A percentile compares a stretch with the other conserved stretches of the same genome.
Conservation (phyloP, 352 stramenopile genomes). For the Pythium apleroticum region DNA sequence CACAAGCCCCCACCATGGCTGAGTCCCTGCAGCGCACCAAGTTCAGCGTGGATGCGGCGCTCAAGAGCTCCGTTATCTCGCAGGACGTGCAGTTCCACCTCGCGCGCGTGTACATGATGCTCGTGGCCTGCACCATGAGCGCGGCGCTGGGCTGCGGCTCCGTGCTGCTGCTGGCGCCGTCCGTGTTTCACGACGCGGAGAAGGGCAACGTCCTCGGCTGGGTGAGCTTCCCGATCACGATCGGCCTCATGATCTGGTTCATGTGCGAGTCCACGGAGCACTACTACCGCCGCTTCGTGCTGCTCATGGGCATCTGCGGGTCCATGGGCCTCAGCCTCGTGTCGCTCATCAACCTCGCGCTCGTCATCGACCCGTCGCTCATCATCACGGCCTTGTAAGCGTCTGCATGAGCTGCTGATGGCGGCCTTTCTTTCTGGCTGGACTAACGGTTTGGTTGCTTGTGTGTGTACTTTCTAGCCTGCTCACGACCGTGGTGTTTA, state of each 20-base stretch:
- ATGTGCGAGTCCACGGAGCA: conserved; percentile 49
- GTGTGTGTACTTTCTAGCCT: conserved; percentile 23
- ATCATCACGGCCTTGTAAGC: conserved; percentile 71
- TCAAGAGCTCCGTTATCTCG: conserved; percentile 8
- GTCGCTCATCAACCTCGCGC: conserved; percentile 59
- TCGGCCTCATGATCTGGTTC: conserved; percentile 55
- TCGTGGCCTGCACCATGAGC: conserved; percentile 48
- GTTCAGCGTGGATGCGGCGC: too few species aligned
- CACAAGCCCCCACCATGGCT: too few species aligned
- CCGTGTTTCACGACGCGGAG: conserved; percentile 25
- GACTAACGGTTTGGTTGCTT: neutral
- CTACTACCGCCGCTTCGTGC: conserved; percentile 46
- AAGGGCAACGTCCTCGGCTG: conserved; percentile 35
- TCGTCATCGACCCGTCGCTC: conserved; percentile 68
- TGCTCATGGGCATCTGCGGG: conserved; percentile 61
- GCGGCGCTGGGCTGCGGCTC: conserved; percentile 38
- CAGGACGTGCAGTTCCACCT: conserved; percentile 57
- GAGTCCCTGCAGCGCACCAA: too few species aligned
- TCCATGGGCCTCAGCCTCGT: conserved; percentile 65
- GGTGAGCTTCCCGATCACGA: conserved; percentile 37
- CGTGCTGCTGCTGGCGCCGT: conserved; percentile 36
- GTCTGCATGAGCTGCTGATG: neutral
- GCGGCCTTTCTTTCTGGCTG: neutral
- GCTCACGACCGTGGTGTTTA: conserved; percentile 72
- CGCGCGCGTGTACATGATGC: conserved; percentile 62